Evolutionary conservation across 768 basidiomycete genomes (phyloP).

Genomic region (Mycena rebaudengoi): DNA sequence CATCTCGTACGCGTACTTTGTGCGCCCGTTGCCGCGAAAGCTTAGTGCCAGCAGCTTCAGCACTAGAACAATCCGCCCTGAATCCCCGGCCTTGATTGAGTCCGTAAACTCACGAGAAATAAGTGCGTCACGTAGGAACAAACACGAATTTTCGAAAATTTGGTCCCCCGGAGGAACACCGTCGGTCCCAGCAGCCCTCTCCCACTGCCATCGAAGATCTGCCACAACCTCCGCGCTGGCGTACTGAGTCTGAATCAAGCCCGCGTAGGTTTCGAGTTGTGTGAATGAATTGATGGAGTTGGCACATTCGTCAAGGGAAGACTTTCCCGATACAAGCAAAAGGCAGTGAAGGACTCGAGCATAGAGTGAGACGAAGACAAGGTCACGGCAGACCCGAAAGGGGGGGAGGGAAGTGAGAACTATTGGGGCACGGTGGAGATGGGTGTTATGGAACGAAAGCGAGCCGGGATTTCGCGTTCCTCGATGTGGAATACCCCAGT

Average conservation of each 20-base stretch:
- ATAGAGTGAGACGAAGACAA: no score
- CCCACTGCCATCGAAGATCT: not conserved
- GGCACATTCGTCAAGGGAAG: no score
- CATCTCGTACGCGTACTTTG: conserved; percentile 26
- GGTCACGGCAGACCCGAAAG: no score
- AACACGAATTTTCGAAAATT: conserved; percentile 10
- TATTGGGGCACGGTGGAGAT: no score
- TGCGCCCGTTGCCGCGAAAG: conserved; percentile 14
- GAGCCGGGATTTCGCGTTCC: no score
- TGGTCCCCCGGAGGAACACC: not conserved
- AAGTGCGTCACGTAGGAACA: conserved; percentile 23
- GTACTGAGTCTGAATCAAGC: not conserved
- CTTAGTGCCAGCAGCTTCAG: conserved; percentile 9
- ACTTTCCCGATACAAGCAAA: not conserved
- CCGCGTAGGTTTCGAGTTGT: not conserved
- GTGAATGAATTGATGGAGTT: no score
- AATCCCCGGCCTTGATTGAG: no score
- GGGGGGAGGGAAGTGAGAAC: no score
- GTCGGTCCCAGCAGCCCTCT: not conserved
- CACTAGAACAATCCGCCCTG: conserved; percentile 20
- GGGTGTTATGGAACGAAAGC: no score
- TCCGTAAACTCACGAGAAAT: conserved; percentile 18
- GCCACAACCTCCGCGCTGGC: not conserved
- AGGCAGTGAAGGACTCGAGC: conserved; percentile 4
- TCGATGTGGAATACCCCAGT: no score